phyloP scores from a whole-genome alignment of 1,284 basidiomycete genomes.

The Apiotrichum gamsii region DNA sequence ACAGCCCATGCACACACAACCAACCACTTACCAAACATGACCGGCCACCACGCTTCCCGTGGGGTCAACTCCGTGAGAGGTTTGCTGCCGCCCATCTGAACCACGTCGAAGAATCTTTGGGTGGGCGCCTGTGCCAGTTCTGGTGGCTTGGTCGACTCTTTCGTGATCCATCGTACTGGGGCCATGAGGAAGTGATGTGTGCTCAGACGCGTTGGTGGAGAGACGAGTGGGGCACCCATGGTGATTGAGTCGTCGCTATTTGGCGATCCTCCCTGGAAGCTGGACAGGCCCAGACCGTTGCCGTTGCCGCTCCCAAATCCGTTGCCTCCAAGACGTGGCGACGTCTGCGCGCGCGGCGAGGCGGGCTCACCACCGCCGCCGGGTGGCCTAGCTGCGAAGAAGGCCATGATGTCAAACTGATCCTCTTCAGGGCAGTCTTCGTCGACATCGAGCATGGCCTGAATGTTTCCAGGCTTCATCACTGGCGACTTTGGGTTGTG shows the following conservation, averaged over 20 bases:
- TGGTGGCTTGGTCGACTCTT: constrained; percentile 4
- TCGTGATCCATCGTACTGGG: constrained; percentile 11
- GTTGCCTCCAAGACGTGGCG: background rate
- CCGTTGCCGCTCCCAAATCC: background rate
- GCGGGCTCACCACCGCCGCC: background rate
- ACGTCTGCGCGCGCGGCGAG: background rate
- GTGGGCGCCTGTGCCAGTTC: constrained; percentile 29
- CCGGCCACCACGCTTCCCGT: constrained; percentile 40
- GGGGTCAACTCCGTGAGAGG: constrained; percentile 36
- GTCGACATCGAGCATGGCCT: constrained; percentile 17
- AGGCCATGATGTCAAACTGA: constrained; percentile 34
- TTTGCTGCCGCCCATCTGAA: constrained; percentile 38
- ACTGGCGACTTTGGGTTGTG: constrained; percentile 6
- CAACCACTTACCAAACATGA: constrained; percentile 36
- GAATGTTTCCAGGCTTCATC: constrained; percentile 10
- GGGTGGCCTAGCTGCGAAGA: constrained; percentile 30
- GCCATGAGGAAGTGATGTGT: background rate
- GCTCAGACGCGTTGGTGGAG: background rate
- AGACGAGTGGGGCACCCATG: background rate
- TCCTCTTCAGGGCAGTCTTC: constrained; percentile 19
- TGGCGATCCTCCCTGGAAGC: background rate
- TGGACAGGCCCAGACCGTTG: background rate
- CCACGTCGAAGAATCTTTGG: constrained; percentile 42
- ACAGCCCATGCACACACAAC: no score
- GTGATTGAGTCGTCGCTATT: background rate